phyloP scores from a whole-genome alignment of 139 green algal species.

The Chlamydomonas sp. region DNA sequence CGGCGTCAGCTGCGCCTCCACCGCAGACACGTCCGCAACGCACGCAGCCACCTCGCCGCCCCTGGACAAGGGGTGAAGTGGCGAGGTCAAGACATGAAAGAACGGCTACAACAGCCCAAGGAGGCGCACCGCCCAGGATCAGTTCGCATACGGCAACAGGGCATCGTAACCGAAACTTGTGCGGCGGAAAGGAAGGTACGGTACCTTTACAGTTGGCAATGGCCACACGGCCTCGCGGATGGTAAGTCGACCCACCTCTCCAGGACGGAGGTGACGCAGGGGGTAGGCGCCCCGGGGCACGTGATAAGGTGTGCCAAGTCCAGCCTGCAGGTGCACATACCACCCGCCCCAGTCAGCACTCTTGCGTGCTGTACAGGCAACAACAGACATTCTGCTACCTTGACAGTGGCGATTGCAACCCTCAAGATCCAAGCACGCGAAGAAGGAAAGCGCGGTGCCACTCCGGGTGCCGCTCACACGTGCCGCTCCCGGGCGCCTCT shows the following conservation, averaged over 20 bases:
- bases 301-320: constrained; percentile 4
- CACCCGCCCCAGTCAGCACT: background rate
- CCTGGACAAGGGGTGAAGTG: background rate
- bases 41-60: constrained; percentile 70
- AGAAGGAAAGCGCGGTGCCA: too few species aligned
- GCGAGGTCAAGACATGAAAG: constrained; percentile 14
- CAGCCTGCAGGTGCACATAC: background rate
- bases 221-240: constrained; percentile 26
- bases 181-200: too few species aligned
- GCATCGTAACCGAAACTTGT: too few species aligned
- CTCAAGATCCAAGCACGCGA: too few species aligned
- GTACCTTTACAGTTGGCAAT: constrained; percentile 12
- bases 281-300: constrained; percentile 21
- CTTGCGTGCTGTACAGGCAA: background rate
- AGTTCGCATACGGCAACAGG: background rate
- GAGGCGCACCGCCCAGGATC: constrained; percentile 24
- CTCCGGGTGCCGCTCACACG: too few species aligned
- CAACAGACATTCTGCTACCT: background rate
- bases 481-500: too few species aligned
- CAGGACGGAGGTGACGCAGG: constrained; percentile 33
- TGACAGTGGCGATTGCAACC: too few species aligned
- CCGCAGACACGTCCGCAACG: constrained; percentile 67
- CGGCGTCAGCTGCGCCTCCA: constrained; percentile 59
- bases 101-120: constrained; percentile 35
- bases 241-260: constrained; percentile 1